phyloP scores from a whole-genome alignment of 768 basidiomycete genomes.

The Pleurotus pulmonarius region DNA sequence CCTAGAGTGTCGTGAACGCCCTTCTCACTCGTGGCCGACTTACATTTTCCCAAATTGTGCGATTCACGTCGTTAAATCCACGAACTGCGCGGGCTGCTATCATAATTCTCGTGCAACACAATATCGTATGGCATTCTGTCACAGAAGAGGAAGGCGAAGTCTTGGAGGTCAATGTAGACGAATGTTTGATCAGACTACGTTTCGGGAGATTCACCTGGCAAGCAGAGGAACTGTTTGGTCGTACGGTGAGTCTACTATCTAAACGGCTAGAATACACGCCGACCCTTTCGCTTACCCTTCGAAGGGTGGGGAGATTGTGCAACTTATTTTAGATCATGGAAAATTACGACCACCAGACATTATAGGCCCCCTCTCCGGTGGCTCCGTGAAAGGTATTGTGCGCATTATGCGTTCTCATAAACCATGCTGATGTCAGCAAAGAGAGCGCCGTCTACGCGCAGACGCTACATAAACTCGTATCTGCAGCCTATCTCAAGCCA shows the following conservation, averaged over 20 bases:
- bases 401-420: background rate
- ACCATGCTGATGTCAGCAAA: conserved; percentile 7
- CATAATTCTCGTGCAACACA: conserved; percentile 85
- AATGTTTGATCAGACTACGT: conserved; percentile 77
- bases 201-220: conserved; percentile 82
- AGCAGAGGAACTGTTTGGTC: conserved; percentile 68
- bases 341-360: conserved; percentile 80
- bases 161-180: conserved; percentile 78
- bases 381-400: conserved; percentile 55
- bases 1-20: conserved; percentile 66
- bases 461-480: conserved; percentile 67
- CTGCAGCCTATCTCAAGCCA: conserved; percentile 70
- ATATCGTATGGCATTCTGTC: conserved; percentile 82
- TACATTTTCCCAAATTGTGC: conserved; percentile 62
- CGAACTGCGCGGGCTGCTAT: conserved; percentile 67
- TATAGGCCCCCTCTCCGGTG: conserved; percentile 42
- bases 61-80: conserved; percentile 64
- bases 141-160: conserved; percentile 71
- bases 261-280: background rate
- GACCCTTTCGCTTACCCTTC: background rate
- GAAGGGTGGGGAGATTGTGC: conserved; percentile 78
- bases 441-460: conserved; percentile 47
- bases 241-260: conserved; percentile 46
- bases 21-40: conserved; percentile 83
- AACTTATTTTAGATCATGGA: conserved; percentile 77